Conservation (phyloP, 148 eudicot genomes). For the Cornus controversa region DNA sequence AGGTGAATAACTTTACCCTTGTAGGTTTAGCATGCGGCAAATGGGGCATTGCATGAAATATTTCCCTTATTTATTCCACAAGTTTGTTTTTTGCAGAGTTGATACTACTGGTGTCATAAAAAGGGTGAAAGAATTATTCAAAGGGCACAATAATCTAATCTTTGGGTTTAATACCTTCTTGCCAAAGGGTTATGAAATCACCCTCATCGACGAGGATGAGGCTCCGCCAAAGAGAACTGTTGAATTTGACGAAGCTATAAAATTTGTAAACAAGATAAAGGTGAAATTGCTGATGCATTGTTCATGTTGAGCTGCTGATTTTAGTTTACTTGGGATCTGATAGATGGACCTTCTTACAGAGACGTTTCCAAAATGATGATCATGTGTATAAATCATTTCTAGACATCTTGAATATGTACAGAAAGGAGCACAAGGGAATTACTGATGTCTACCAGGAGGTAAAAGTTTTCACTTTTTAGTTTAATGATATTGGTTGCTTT, state of each 20-base stretch:
- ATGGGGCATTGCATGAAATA: neutral
- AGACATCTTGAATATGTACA: slow-evolving; percentile 88
- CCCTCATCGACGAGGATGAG: slow-evolving; percentile 63
- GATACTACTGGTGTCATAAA: slow-evolving; percentile 93
- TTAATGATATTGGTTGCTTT: neutral
- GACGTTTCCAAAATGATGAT: slow-evolving; percentile 84
- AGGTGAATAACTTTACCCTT: slow-evolving; percentile 41
- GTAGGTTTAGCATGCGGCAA: neutral
- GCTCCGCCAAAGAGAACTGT: slow-evolving; percentile 75
- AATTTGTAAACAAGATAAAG: slow-evolving; percentile 99
- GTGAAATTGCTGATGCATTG: slow-evolving; percentile 29
- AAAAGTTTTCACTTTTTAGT: neutral
- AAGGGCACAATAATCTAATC: slow-evolving; percentile 87
- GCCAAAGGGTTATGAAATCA: slow-evolving; percentile 96
- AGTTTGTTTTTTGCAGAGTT: slow-evolving; percentile 50
- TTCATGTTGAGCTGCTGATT: slow-evolving; percentile 7
- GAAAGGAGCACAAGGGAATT: slow-evolving; percentile 88
- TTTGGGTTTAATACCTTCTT: slow-evolving; percentile 95
- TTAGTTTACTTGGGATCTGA: slow-evolving; percentile 12
- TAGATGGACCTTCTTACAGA: slow-evolving; percentile 40
- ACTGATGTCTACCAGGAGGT: slow-evolving; percentile 94
- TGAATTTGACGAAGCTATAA: slow-evolving; percentile 95
- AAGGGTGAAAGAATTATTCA: slow-evolving; percentile 87
- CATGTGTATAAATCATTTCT: slow-evolving; percentile 91
- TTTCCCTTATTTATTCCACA: neutral